Base-by-base conservation (phyloP, 2,329 filamentous ascomycete genomes). In the Fusarium xylarioides region DNA sequence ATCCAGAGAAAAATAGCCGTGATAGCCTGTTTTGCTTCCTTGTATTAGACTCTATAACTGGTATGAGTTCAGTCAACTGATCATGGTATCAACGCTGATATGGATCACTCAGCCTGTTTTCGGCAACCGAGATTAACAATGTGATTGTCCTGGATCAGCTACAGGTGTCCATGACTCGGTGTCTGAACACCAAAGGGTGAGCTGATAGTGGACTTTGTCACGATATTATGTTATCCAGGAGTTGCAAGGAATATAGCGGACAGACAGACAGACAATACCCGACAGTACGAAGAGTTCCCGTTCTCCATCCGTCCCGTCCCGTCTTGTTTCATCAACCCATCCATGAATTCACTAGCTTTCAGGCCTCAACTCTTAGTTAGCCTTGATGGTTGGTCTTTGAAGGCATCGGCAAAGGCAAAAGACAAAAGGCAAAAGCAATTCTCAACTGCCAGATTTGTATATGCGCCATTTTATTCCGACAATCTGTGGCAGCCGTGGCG, bases 401-500 rank as follows among this genome's bases (percentile, higher is more conserved):
- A 57, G 23, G n/a, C 54, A 23, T 26, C 42, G 19, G 40, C 47
- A 23, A 50, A 50, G 23, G 16, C 18, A 19, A 46, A 28, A 50
- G 23, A 15, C 18, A 19, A 46, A 28, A 28, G 16, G 44, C 40
- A 57, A 57, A 57, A 49, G 55, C 42, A 58, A 57, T 37, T 35
- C 30, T 58, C 55, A 58, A 58, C 55, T 56, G 40, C 68, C 71
- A 57, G 52, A 69, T 72, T 59, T 49, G 59, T 74, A 23, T 28
- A 59, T 74, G 71, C 71, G 71, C 71, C 63, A 74, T 74, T 74
- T 54, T 74, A 60, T 53, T 52, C 59, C 44, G 35, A 63, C 37
- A 60, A 62, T 61, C 49, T 70, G 56, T 61, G 68, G 55, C 65
- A 47, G 56, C 43, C 44, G 70, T 73, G 71, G 64, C 71, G 71